phyloP scores from a whole-genome alignment of 805 yeast species.

The Yamadazyma takamatsuzukensis region DNA sequence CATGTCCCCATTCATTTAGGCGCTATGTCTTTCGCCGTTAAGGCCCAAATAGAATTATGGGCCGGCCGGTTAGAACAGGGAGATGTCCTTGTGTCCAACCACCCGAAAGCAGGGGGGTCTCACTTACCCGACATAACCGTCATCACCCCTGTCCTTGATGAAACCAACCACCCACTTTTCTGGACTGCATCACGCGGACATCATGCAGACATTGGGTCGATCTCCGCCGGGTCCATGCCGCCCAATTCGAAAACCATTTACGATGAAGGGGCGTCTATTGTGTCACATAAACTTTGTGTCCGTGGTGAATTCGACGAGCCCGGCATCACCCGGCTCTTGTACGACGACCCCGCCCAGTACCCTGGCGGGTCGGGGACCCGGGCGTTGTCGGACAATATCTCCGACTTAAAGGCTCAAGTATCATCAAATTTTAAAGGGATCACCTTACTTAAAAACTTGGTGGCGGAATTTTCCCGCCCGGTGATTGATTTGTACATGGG shows the following conservation, averaged over 20 bases:
- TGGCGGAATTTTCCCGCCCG: constrained; percentile 56
- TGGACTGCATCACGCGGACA: constrained; percentile 95
- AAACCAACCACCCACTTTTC: constrained; percentile 54
- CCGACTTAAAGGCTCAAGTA: constrained; percentile 52
- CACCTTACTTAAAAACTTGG: constrained; percentile 53
- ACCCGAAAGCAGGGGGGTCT: constrained; percentile 42
- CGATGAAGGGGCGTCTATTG: constrained; percentile 90
- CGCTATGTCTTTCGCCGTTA: constrained; percentile 46
- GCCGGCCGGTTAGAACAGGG: constrained; percentile 30
- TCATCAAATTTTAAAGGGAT: constrained; percentile 91
- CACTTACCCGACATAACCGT: constrained; percentile 68
- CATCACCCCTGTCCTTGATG: constrained; percentile 75
- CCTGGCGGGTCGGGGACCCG: constrained; percentile 92
- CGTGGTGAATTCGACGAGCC: constrained; percentile 74
- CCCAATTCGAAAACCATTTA: constrained; percentile 80
- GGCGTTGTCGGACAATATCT: constrained; percentile 74
- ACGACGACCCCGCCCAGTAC: constrained; percentile 70
- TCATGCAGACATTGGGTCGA: constrained; percentile 94
- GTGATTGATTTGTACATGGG: constrained; percentile 33
- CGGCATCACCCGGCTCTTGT: constrained; percentile 56
- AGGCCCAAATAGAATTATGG: constrained; percentile 39
- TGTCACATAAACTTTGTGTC: constrained; percentile 66
- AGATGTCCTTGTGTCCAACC: constrained; percentile 42
- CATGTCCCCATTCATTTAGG: constrained; percentile 46
- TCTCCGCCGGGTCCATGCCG: constrained; percentile 92